phyloP scores from a whole-genome alignment of 2,329 filamentous ascomycete genomes.

The Calonectria montana region DNA sequence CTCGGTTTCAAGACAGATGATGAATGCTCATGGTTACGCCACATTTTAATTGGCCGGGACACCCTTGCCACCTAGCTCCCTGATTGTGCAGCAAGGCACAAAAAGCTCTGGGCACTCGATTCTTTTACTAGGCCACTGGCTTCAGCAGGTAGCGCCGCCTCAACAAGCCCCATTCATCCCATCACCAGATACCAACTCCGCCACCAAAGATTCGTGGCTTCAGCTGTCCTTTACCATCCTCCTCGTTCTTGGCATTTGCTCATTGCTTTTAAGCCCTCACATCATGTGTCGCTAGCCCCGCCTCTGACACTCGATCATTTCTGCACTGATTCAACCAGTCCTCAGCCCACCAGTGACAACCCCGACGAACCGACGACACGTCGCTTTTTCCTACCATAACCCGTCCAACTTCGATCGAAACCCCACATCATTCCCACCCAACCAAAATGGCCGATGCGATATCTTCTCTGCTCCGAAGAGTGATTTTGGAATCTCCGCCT shows the following conservation, averaged over 20 bases:
- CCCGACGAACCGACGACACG: constrained; percentile 29
- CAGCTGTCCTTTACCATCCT: constrained; percentile 37
- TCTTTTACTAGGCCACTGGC: constrained; percentile 11
- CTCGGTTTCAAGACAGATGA: constrained; percentile 15
- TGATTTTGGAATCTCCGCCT: constrained; percentile 89
- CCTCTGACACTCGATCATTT: constrained; percentile 7
- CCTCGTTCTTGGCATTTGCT: constrained; percentile 32
- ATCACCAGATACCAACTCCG: constrained; percentile 44
- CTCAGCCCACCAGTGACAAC: neutral
- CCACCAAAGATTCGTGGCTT: constrained; percentile 44
- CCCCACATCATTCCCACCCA: neutral
- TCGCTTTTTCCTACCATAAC: constrained; percentile 24
- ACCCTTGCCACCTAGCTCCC: constrained; percentile 36
- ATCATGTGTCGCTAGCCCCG: neutral
- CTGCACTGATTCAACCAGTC: neutral
- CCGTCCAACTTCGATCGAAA: constrained; percentile 17
- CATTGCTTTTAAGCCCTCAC: constrained; percentile 28
- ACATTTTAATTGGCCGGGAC: constrained; percentile 33
- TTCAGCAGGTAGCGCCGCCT: constrained; percentile 37
- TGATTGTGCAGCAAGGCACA: constrained; percentile 31
- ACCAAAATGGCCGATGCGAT: constrained; percentile 64
- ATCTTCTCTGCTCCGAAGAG: constrained; percentile 65
- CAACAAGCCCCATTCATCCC: constrained; percentile 42
- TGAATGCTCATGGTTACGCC: constrained; percentile 25
- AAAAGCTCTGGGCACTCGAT: constrained; percentile 35